A percentile compares a stretch with the other conserved stretches of the same genome.
Conservation (phyloP, 208 protist genomes). For the Crithidia thermophila region DNA sequence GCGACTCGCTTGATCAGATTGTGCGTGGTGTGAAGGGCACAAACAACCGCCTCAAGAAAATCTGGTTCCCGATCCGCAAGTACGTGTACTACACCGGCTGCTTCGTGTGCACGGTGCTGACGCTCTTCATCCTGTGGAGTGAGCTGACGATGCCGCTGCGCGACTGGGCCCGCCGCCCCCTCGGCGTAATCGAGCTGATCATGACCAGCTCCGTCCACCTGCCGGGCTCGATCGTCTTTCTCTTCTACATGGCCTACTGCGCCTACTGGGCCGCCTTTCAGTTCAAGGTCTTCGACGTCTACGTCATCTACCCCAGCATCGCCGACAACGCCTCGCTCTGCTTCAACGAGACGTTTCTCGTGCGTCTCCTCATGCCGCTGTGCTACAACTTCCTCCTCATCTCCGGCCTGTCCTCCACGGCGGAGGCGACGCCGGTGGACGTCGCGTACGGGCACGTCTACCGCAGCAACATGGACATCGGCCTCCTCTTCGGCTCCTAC, state of each 20-base stretch:
- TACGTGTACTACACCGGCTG: conserved; percentile 65
- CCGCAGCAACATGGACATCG: conserved; percentile 89
- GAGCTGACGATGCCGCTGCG: conserved; percentile 84
- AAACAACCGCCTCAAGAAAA: conserved; percentile 57
- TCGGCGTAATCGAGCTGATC: conserved; percentile 79
- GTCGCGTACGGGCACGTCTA: conserved; percentile 91
- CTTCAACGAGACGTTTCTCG: conserved; percentile 89
- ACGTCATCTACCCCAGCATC: conserved; percentile 87
- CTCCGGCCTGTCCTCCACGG: conserved; percentile 52
- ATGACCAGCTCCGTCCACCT: conserved; percentile 78
- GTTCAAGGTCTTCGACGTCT: conserved; percentile 91
- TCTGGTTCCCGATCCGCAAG: conserved; percentile 75
- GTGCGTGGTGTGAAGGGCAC: conserved; percentile 54
- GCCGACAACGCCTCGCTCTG: conserved; percentile 89
- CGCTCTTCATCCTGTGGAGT: conserved; percentile 84
- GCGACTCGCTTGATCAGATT: conserved; percentile 71
- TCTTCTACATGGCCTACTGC: conserved; percentile 93
- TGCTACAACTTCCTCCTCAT: conserved; percentile 93
- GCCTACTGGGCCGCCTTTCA: conserved; percentile 91
- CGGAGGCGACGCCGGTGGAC: conserved; percentile 44
- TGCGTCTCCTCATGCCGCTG: conserved; percentile 91
- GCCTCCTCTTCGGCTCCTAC: conserved; percentile 67
- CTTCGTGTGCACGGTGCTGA: conserved; percentile 59
- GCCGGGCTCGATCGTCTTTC: conserved; percentile 76
- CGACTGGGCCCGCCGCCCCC: conserved; percentile 39